These are phyloP conservation scores for Xylariaceae sp. DNA, from an alignment of 2,329 filamentous ascomycete species.

Conservation along the genomic window DNA sequence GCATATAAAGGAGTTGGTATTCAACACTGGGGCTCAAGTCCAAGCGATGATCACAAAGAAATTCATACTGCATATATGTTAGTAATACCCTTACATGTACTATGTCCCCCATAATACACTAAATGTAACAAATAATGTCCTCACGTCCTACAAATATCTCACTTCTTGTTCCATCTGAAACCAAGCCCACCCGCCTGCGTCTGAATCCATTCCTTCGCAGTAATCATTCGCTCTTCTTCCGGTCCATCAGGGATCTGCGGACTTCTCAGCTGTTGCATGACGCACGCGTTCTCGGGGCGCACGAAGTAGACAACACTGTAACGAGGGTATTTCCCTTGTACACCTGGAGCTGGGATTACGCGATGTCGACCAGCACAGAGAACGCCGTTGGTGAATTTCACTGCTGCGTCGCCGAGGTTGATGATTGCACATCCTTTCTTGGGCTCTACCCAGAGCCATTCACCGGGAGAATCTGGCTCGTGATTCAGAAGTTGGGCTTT, in stretches of 20 bases:
- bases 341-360: conserved; percentile 31
- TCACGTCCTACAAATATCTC: neutral
- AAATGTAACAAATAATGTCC: neutral
- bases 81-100: too few relatives aligned
- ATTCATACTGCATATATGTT: too few relatives aligned
- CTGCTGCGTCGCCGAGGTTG: conserved; percentile 37
- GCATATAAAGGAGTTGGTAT: too few relatives aligned
- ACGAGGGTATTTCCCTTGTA: conserved; percentile 28
- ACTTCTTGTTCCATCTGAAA: conserved; percentile 13
- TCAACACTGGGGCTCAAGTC: too few relatives aligned
- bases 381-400: conserved; percentile 32
- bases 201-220: conserved; percentile 28
- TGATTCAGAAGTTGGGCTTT: conserved; percentile 21
- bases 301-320: conserved; percentile 36
- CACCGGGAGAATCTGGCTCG: conserved; percentile 26
- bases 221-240: conserved; percentile 22
- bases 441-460: conserved; percentile 36
- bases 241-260: conserved; percentile 20
- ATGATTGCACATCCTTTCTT: conserved; percentile 34
- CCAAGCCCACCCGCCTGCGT: conserved; percentile 21
- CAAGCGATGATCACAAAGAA: too few relatives aligned
- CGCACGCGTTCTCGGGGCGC: conserved; percentile 29
- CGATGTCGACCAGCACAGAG: conserved; percentile 34
- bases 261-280: conserved; percentile 26
- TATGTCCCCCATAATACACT: too few relatives aligned